Conservation (phyloP, 2,329 filamentous ascomycete genomes). For the Pseudocercospora vitis region DNA sequence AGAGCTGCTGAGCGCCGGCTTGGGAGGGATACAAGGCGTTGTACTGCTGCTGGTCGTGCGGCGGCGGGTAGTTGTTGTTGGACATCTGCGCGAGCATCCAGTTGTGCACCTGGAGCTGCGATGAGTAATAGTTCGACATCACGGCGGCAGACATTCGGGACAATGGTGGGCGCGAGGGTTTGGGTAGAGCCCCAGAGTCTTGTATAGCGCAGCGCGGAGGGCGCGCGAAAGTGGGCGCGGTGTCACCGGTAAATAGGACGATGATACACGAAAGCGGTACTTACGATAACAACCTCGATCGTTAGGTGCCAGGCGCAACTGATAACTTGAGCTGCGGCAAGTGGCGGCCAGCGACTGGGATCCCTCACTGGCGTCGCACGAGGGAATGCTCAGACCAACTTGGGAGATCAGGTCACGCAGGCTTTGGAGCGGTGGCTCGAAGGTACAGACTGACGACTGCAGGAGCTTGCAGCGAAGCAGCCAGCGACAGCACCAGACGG, state of each 20-base stretch:
- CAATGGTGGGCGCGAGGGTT: slow-evolving; percentile 22
- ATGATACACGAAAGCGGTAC: slow-evolving; percentile 26
- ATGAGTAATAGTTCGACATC: slow-evolving; percentile 38
- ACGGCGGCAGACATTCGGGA: slow-evolving; percentile 36
- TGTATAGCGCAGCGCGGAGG: slow-evolving; percentile 22
- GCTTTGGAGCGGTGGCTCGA: slow-evolving; percentile 15
- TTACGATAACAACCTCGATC: slow-evolving; percentile 26
- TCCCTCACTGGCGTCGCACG: slow-evolving; percentile 30
- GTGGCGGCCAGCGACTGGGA: slow-evolving; percentile 29
- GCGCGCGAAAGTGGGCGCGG: slow-evolving; percentile 29
- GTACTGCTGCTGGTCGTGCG: slow-evolving; percentile 39
- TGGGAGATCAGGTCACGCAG: slow-evolving; percentile 26
- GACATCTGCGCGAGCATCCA: slow-evolving; percentile 41
- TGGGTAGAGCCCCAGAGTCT: slow-evolving; percentile 21
- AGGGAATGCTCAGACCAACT: slow-evolving; percentile 26
- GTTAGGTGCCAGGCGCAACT: slow-evolving; percentile 24
- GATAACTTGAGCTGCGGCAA: slow-evolving; percentile 30
- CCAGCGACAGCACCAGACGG: background rate
- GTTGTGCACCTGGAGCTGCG: slow-evolving; percentile 37
- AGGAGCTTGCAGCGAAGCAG: slow-evolving; percentile 13
- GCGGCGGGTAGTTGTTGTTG: slow-evolving; percentile 39
- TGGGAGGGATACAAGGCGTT: slow-evolving; percentile 35
- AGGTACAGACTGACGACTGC: slow-evolving; percentile 12
- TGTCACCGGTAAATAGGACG: slow-evolving; percentile 29
- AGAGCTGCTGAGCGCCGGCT: slow-evolving; percentile 34